Evolutionary conservation across 306 rosid species (phyloP).

Genomic region (Neltuma alba): DNA sequence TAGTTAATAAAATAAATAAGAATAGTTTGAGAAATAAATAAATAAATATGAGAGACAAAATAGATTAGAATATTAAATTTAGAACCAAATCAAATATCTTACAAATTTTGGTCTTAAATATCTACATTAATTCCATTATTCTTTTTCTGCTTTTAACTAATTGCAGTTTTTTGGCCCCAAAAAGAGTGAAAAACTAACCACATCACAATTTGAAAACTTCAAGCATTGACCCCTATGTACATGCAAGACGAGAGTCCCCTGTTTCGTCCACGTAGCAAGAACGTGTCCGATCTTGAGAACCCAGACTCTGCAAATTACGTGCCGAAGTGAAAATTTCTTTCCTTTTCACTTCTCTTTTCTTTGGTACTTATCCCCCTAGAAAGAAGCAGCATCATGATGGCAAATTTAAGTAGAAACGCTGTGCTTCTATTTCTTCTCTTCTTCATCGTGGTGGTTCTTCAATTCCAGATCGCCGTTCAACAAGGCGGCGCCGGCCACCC

Average conservation of each 20-base stretch:
- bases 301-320: background rate
- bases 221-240: slow-evolving; percentile 40
- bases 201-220: slow-evolving; percentile 52
- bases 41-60: too few relatives aligned
- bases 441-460: slow-evolving; percentile 38
- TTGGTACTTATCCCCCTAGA: background rate
- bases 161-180: background rate
- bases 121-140: too few relatives aligned
- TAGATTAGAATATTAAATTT: too few relatives aligned
- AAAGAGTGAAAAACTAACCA: background rate
- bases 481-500: slow-evolving; percentile 43
- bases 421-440: slow-evolving; percentile 43
- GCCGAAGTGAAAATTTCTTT: background rate
- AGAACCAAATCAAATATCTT: too few relatives aligned
- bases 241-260: slow-evolving; percentile 51
- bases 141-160: background rate
- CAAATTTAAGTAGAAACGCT: slow-evolving; percentile 45
- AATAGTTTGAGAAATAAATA: too few relatives aligned
- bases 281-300: slow-evolving; percentile 32
- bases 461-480: slow-evolving; percentile 41
- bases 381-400: slow-evolving; percentile 38
- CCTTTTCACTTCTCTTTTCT: background rate
- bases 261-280: slow-evolving; percentile 9
- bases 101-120: too few relatives aligned
- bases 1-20: too few relatives aligned